These are phyloP conservation scores for Lanmaoa rubissima DNA, from an alignment of 768 basidiomycete species.

Conservation along the genomic window DNA sequence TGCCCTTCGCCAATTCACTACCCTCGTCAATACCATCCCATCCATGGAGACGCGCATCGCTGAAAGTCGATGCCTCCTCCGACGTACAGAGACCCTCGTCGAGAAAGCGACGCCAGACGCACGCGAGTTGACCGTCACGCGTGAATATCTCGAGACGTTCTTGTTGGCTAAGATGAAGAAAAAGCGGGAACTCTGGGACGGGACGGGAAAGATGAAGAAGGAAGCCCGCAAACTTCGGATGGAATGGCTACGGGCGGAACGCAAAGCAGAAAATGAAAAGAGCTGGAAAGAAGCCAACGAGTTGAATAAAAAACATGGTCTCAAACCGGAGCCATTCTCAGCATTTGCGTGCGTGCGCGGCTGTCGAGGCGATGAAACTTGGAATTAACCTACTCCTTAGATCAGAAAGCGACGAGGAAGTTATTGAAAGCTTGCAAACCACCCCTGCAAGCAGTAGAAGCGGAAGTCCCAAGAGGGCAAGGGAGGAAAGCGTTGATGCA, in stretches of 20 bases:
- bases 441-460: conserved; percentile 21
- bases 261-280: conserved; percentile 18
- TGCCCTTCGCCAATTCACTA: conserved; percentile 27
- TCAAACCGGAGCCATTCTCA: conserved; percentile 19
- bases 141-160: conserved; percentile 27
- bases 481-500: conserved; percentile 4
- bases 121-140: conserved; percentile 20
- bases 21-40: conserved; percentile 21
- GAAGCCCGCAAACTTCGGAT: conserved; percentile 22
- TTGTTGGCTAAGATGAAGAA: conserved; percentile 30
- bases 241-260: conserved; percentile 24
- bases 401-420: conserved; percentile 25
- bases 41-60: conserved; percentile 19
- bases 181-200: conserved; percentile 33
- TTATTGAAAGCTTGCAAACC: conserved; percentile 24
- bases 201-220: conserved; percentile 28
- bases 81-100: conserved; percentile 15
- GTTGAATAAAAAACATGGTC: conserved; percentile 4
- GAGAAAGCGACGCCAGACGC: conserved; percentile 15
- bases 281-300: conserved; percentile 21
- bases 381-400: conserved; percentile 8
- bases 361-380: neutral
- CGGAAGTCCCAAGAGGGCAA: conserved; percentile 16
- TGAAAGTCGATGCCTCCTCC: conserved; percentile 19
- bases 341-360: conserved; percentile 21